A percentile compares a stretch with the other conserved stretches of the same genome.
Evolutionary conservation across 106 monocot species (phyloP).

Genomic region (Chionographis japonica): DNA sequence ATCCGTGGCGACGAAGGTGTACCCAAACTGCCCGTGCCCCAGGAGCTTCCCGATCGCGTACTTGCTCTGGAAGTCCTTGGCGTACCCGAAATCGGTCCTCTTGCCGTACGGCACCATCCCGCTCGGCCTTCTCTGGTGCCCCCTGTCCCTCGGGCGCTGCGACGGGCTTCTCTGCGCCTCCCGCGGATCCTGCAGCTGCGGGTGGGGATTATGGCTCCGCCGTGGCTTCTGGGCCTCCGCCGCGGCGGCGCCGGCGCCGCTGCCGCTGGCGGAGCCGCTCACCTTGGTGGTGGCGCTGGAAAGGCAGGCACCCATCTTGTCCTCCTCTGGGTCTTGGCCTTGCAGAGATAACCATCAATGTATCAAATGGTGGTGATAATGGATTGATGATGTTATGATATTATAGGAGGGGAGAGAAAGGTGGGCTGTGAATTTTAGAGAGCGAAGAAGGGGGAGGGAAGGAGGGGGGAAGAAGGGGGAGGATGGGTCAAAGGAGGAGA

Average conservation of each 20-base stretch:
- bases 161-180: not conserved
- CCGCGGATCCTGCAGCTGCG: not conserved
- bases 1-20: conserved; percentile 57
- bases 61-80: conserved; percentile 38
- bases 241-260: not conserved
- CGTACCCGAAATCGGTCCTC: conserved; percentile 56
- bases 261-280: not conserved
- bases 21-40: conserved; percentile 62
- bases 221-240: not conserved
- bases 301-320: conserved; percentile 50
- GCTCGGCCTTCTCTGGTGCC: conserved; percentile 2
- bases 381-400: no score
- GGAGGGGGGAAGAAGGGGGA: conserved; percentile 3
- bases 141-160: no score
- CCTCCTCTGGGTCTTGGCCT: not conserved
- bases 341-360: conserved; percentile 4
- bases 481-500: conserved; percentile 10
- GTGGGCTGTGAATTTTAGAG: not conserved
- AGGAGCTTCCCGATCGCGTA: conserved; percentile 54
- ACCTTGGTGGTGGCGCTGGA: conserved; percentile 27
- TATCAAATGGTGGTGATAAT: not conserved
- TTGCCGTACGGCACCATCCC: conserved; percentile 37
- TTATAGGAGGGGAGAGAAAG: not conserved
- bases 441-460: not conserved
- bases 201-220: not conserved